A percentile compares a stretch with the other conserved stretches of the same genome.
Conservation (phyloP, 225 moss, liverwort and hornwort species). For the Climacium dendroides region DNA sequence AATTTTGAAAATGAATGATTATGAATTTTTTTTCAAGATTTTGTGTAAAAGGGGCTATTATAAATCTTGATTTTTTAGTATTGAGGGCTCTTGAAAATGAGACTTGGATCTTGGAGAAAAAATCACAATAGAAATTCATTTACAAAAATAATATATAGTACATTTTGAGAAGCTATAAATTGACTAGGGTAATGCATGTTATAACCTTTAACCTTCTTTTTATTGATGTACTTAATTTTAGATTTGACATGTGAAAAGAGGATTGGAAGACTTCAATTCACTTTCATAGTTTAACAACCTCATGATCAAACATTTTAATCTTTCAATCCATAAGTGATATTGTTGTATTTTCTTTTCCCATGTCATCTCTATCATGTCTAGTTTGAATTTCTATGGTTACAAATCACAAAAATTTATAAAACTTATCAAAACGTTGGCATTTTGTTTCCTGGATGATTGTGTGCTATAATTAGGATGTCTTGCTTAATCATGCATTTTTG, state of each 20-base stretch:
- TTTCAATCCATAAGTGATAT: not conserved
- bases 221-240: not conserved
- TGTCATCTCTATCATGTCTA: not conserved
- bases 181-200: no score
- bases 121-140: no score
- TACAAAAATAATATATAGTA: no score
- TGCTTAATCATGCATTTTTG: not conserved
- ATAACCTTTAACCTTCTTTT: not conserved
- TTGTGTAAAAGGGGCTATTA: accelerated
- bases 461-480: accelerated
- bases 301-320: not conserved
- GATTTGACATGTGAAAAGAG: not conserved
- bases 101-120: no score
- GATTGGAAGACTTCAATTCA: not conserved
- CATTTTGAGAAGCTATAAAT: no score
- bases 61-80: no score
- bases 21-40: not conserved
- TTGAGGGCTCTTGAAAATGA: no score
- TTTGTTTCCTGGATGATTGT: not conserved
- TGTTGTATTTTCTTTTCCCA: not conserved
- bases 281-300: not conserved
- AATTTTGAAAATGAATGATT: not conserved
- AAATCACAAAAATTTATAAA: not conserved
- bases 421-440: not conserved
- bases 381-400: not conserved